phyloP scores from a whole-genome alignment of 371 early-diverging fungal species.

The Mucor racemosus region DNA sequence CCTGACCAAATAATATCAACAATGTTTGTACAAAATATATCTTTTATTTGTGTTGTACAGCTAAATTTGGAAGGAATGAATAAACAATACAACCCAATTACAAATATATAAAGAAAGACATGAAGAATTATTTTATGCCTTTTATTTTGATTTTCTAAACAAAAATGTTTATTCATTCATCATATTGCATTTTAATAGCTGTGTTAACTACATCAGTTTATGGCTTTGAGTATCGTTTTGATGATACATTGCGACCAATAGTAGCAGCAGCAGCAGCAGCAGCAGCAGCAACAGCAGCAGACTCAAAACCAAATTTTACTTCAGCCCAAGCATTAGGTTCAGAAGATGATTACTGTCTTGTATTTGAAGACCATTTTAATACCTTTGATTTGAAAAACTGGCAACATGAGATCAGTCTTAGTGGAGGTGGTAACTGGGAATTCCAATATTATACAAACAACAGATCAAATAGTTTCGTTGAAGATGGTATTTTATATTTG shows the following conservation, averaged over 20 bases:
- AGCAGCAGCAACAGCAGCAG: background rate
- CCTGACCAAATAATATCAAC: background rate
- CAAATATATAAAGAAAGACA: background rate
- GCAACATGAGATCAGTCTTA: slow-evolving; percentile 62
- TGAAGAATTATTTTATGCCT: background rate
- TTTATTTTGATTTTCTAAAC: background rate
- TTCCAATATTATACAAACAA: slow-evolving; percentile 66
- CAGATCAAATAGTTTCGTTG: slow-evolving; percentile 67
- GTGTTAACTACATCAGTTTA: background rate
- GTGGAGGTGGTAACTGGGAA: slow-evolving; percentile 64
- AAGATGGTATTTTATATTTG: slow-evolving; percentile 68
- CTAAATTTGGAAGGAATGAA: background rate
- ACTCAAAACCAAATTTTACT: background rate
- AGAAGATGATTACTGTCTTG: slow-evolving; percentile 39
- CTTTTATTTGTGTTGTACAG: background rate
- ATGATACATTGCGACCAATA: background rate
- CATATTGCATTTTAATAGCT: background rate
- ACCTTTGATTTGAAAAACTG: slow-evolving; percentile 58
- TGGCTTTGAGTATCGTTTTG: slow-evolving; percentile 6
- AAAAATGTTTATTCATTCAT: slow-evolving; percentile 16
- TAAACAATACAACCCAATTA: background rate
- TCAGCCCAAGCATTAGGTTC: background rate
- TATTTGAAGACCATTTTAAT: slow-evolving; percentile 71
- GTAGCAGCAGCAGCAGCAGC: background rate
- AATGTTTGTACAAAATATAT: background rate